Evolutionary conservation across 352 stramenopile species (phyloP).

Genomic region (Phytopythium montanum): DNA sequence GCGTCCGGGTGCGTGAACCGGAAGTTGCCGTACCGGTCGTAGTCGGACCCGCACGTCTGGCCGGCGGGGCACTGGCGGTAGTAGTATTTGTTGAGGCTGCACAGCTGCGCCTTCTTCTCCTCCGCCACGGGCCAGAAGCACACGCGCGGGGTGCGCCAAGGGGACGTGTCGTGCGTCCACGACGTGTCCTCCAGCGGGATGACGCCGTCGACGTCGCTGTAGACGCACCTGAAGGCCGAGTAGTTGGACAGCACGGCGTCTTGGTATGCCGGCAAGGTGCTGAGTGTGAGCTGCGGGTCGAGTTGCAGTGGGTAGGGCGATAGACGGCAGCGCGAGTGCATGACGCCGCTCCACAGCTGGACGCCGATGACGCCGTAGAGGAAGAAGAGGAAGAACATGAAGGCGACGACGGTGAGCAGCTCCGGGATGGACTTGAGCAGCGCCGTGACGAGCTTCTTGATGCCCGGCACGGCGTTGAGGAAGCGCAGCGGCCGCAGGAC

Average conservation of each 20-base stretch:
- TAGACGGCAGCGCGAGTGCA: constrained; percentile 61
- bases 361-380: constrained; percentile 83
- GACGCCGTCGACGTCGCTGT: not conserved
- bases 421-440: constrained; percentile 74
- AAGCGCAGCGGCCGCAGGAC: constrained; percentile 40
- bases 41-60: constrained; percentile 60
- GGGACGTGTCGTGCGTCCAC: constrained; percentile 45
- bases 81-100: constrained; percentile 32
- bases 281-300: constrained; percentile 26
- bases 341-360: constrained; percentile 73
- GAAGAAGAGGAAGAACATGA: constrained; percentile 84
- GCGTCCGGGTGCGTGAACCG: constrained; percentile 51
- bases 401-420: constrained; percentile 71
- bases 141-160: constrained; percentile 46
- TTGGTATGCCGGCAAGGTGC: constrained; percentile 27
- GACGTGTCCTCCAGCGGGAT: constrained; percentile 23
- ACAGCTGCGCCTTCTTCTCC: constrained; percentile 44
- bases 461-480: constrained; percentile 38
- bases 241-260: constrained; percentile 25
- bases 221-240: constrained; percentile 19
- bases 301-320: constrained; percentile 63
- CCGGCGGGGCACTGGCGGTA: constrained; percentile 28
- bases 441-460: constrained; percentile 61
- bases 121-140: constrained; percentile 89
- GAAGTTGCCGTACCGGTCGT: constrained; percentile 53